These are phyloP conservation scores for Calocera viscosa DNA, from an alignment of 768 basidiomycete species.

Conservation along the genomic window DNA sequence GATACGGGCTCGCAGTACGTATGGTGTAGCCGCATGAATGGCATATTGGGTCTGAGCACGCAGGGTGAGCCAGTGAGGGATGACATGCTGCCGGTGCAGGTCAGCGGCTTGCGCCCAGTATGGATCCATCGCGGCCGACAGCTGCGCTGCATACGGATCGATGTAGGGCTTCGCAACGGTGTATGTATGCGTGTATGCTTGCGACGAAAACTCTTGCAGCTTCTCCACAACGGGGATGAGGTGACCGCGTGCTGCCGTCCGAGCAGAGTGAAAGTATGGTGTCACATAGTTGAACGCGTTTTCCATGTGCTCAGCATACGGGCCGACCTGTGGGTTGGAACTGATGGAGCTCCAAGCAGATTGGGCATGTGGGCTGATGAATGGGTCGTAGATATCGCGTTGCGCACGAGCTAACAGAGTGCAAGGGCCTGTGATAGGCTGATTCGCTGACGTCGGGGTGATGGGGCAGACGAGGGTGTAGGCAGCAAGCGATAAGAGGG, in stretches of 20 bases:
- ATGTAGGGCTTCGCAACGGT: neutral
- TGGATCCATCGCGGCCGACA: neutral
- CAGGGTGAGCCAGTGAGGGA: neutral
- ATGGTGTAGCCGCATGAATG: neutral
- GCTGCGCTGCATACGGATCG: neutral
- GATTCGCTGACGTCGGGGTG: neutral
- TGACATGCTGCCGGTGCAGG: neutral
- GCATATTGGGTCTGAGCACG: neutral
- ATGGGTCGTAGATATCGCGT: neutral
- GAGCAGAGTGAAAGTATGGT: neutral
- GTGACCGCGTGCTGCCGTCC: neutral
- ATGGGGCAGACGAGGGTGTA: neutral
- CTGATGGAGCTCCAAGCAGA: neutral
- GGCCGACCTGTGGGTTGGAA: neutral
- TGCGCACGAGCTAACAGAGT: neutral
- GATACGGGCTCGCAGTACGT: neutral
- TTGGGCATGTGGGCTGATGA: neutral
- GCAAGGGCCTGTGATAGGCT: neutral
- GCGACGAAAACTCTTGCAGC: neutral
- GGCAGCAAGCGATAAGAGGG: neutral
- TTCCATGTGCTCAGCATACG: neutral
- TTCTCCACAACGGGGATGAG: neutral
- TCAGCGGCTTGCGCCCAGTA: neutral
- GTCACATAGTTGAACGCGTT: conserved; percentile 1
- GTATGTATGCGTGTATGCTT: neutral